Percentiles rank a stretch among this genome's conserved stretches.
Evolutionary conservation across 495 filamentous ascomycete genomes (phyloP).

Genomic region (Aspergillus wentii): DNA sequence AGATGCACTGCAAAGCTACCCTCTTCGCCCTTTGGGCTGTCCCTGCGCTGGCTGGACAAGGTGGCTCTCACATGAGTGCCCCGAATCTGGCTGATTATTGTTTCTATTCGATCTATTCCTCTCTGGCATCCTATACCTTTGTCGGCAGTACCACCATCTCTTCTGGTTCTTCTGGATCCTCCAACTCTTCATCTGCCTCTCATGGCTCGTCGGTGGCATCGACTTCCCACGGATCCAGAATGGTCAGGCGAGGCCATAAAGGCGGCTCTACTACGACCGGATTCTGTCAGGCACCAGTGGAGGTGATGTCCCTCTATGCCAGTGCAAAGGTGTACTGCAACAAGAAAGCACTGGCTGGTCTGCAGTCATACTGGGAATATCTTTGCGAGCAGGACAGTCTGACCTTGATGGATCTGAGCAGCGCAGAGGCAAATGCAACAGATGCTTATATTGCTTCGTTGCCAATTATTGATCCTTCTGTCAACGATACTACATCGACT

Average conservation of each 20-base stretch:
- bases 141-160: neutral
- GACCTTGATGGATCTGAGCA: neutral
- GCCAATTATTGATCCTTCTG: slow-evolving; percentile 4
- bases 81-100: slow-evolving; percentile 1
- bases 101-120: slow-evolving; percentile 1
- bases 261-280: neutral
- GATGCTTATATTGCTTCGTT: slow-evolving; percentile 4
- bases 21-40: neutral
- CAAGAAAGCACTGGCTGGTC: neutral
- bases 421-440: slow-evolving; percentile 1
- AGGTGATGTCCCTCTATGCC: slow-evolving; percentile 5
- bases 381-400: slow-evolving; percentile 2
- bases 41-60: neutral
- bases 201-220: no score
- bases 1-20: neutral
- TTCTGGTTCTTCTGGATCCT: neutral
- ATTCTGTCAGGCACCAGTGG: slow-evolving; percentile 1
- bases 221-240: neutral
- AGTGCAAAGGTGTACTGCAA: slow-evolving; percentile 8
- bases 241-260: slow-evolving; percentile 1
- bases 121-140: neutral
- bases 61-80: neutral
- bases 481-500: slow-evolving; percentile 3
- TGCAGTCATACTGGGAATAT: slow-evolving; percentile 4
- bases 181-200: no score